Conservation (phyloP, 106 monocot genomes). For the Apostasia ramifera region DNA sequence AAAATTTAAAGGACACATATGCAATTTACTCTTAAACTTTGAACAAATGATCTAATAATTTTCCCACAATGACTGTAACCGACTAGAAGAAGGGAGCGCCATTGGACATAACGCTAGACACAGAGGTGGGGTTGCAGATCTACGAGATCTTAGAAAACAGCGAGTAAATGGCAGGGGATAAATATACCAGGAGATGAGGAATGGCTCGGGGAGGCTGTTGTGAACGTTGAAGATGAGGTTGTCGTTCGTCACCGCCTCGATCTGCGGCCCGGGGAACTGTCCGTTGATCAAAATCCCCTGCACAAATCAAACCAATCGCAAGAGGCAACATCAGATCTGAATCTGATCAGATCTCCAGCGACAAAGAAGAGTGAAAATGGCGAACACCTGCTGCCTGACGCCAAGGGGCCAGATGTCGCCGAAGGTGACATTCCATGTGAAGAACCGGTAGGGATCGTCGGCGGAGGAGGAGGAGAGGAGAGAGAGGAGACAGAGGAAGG, state of each 20-base stretch:
- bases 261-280: slow-evolving; percentile 69
- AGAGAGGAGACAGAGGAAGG: slow-evolving; percentile 3
- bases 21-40: too few relatives aligned
- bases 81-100: too few relatives aligned
- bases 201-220: slow-evolving; percentile 59
- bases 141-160: too few relatives aligned
- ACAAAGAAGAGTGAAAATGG: neutral
- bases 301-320: neutral
- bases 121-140: too few relatives aligned
- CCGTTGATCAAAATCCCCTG: slow-evolving; percentile 78
- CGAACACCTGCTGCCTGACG: slow-evolving; percentile 38
- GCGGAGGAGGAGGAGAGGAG: slow-evolving; percentile 1
- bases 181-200: slow-evolving; percentile 53
- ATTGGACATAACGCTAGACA: too few relatives aligned
- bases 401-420: slow-evolving; percentile 48
- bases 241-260: slow-evolving; percentile 65
- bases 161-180: too few relatives aligned
- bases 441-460: slow-evolving; percentile 56
- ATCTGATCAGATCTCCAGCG: neutral
- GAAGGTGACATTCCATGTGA: slow-evolving; percentile 50
- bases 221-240: slow-evolving; percentile 68
- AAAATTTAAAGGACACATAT: too few relatives aligned
- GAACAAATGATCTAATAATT: too few relatives aligned
- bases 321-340: neutral
- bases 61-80: too few relatives aligned